These are phyloP conservation scores for Cladorrhinum sp. DNA, from an alignment of 2,329 filamentous ascomycete species.

Conservation along the genomic window DNA sequence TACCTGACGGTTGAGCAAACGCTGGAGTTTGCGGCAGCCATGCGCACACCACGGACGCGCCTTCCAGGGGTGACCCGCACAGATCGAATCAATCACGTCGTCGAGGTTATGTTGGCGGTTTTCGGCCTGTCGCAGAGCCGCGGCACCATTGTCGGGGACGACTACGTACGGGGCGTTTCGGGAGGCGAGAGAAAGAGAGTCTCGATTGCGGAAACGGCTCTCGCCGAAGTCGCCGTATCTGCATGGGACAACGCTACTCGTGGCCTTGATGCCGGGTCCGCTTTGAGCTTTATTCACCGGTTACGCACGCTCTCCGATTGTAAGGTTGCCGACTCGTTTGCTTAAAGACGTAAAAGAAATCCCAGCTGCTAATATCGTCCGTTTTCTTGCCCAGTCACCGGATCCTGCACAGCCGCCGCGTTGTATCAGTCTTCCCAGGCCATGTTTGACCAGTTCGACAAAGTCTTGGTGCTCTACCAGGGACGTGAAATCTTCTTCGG, in stretches of 20 bases:
- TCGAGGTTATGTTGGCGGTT: constrained; percentile 37
- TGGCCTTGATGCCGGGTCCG: constrained; percentile 70
- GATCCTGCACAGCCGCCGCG: constrained; percentile 63
- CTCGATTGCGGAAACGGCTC: constrained; percentile 71
- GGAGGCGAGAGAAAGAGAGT: constrained; percentile 74
- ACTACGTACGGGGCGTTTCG: constrained; percentile 67
- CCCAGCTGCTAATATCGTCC: constrained; percentile 44
- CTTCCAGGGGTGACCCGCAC: constrained; percentile 29
- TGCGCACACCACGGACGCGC: constrained; percentile 46
- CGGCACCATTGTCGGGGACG: constrained; percentile 69
- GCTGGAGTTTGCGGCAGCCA: constrained; percentile 60
- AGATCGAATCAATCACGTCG: background rate
- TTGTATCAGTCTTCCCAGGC: constrained; percentile 54
- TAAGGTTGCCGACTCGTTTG: constrained; percentile 56
- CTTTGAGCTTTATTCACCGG: constrained; percentile 67
- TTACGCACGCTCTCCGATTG: constrained; percentile 54
- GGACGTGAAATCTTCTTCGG: constrained; percentile 77
- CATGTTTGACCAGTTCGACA: constrained; percentile 56
- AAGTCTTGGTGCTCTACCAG: constrained; percentile 70
- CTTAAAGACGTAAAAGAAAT: constrained; percentile 58
- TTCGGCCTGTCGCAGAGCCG: constrained; percentile 69
- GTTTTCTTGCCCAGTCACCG: constrained; percentile 65
- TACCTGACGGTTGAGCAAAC: constrained; percentile 71
- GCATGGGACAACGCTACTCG: constrained; percentile 75
- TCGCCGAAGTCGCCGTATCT: constrained; percentile 59